Percentiles rank a stretch among this genome's conserved stretches.
phyloP scores from a whole-genome alignment of 345 rosid genomes.

The Heritiera littoralis region DNA sequence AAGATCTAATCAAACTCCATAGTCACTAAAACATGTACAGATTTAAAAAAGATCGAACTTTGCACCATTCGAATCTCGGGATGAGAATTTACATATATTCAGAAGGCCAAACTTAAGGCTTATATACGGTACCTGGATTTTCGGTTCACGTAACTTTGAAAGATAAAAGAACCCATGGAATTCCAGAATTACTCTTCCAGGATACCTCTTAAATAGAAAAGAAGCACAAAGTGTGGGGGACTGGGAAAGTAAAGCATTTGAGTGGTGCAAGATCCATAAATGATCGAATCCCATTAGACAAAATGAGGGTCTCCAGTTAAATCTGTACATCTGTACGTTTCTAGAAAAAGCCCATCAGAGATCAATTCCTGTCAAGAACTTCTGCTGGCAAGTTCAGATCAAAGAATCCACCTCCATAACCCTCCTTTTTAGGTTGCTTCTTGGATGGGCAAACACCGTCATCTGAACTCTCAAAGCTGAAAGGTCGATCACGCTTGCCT shows the following conservation, averaged over 20 bases:
- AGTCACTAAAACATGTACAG: background rate
- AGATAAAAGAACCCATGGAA: conserved; percentile 10
- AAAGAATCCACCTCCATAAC: conserved; percentile 43
- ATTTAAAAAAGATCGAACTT: background rate
- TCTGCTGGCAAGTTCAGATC: conserved; percentile 88
- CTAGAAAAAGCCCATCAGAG: conserved; percentile 19
- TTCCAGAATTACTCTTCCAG: conserved; percentile 15
- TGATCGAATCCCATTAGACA: conserved; percentile 22
- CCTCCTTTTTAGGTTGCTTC: conserved; percentile 64
- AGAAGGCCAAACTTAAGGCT: background rate
- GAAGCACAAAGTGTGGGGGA: background rate
- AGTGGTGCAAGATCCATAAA: conserved; percentile 34
- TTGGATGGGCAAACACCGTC: conserved; percentile 50
- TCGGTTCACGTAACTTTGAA: conserved; percentile 6
- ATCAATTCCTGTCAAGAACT: conserved; percentile 52
- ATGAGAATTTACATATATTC: conserved; percentile 11
- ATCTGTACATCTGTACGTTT: conserved; percentile 37
- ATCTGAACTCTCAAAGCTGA: conserved; percentile 48
- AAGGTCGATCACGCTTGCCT: conserved; percentile 49
- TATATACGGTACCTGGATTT: background rate
- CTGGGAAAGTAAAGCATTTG: conserved; percentile 20
- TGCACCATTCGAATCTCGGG: background rate
- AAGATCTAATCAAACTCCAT: too few relatives aligned
- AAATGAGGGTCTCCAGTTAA: conserved; percentile 34
- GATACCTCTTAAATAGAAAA: background rate